These are phyloP conservation scores for Sergeia podlipaevii DNA, from an alignment of 208 protist species.

Conservation along the genomic window DNA sequence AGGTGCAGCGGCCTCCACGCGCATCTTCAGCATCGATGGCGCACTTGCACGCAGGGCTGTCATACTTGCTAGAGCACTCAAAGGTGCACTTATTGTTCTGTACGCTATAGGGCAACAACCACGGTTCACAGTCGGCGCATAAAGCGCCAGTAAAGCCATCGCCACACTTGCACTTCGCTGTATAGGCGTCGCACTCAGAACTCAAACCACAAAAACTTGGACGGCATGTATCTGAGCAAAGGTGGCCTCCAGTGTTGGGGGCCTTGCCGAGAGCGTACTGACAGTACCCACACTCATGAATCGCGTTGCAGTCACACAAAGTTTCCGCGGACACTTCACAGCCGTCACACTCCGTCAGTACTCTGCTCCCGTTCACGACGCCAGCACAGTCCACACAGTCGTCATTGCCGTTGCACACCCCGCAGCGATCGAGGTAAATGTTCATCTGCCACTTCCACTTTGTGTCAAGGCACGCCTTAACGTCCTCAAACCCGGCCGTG, in stretches of 20 bases:
- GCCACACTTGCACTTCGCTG: no score
- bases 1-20: constrained; percentile 9
- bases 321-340: constrained; percentile 12
- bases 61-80: no score
- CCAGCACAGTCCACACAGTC: constrained; percentile 39
- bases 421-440: constrained; percentile 26
- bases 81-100: no score
- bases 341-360: constrained; percentile 17
- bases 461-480: constrained; percentile 12
- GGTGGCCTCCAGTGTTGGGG: not conserved
- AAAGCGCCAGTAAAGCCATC: no score
- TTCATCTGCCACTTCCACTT: constrained; percentile 27
- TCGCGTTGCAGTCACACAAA: constrained; percentile 18
- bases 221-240: not conserved
- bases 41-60: no score
- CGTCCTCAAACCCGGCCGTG: constrained; percentile 5
- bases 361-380: constrained; percentile 7
- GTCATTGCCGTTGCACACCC: constrained; percentile 31
- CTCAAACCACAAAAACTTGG: constrained; percentile 5
- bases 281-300: constrained; percentile 36
- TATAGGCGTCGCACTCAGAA: not conserved
- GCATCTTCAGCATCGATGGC: constrained; percentile 13
- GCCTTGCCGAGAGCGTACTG: constrained; percentile 15
- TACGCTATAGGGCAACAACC: no score
- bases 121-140: no score